Evolutionary conservation across 2,329 filamentous ascomycete species (phyloP), one percentile per base, ranked within the genome.

Genomic region (Escovopsis sp.): DNA sequence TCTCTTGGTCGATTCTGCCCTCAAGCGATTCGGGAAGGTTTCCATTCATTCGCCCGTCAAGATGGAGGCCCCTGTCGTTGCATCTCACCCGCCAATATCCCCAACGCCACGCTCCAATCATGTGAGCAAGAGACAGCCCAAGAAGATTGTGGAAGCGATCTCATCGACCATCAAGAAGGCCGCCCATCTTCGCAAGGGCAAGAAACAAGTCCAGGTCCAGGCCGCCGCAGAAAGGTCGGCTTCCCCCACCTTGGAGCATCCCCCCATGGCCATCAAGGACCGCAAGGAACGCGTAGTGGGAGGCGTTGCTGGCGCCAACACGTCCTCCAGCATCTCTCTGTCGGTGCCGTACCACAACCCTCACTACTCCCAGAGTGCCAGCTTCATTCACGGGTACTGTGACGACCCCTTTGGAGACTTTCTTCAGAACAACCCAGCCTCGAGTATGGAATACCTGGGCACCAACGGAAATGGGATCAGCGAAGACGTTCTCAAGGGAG

Each of bases 11-110:
- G 66, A 70, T 46, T 64, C 64, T 32, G 66, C 69, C 48, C 56
- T 70, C n/a, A 58, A 66, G 8, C 57, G 60, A 27, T 57, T 70
- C 3, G 65, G 68, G 47, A 62, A 62, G n/a, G 68, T 70, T 47
- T 65, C 64, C n/a, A 49, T 69, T 24, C 60, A 61, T 43, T 63
- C 60, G 8, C 59, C 61, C 16, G 56, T 58, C 42, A 53, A 53
- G 37, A 48, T 47, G 39, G 50, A 54, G 37, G 47, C 49, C 44
- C 8, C 27, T 9, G 27, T 7, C 4, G 7, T 30, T 7, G 27
- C 9, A 30, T 59, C 56, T 24, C 51, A 57, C 35, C 58, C 55
- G 16, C 49, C 56, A 9, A 30, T 30, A 30, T 57, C 57, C 37
- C 57, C 57, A 25, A 56, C 55, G 20, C 57, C 56, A n/a, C 54